Base-by-base conservation (phyloP, 768 basidiomycete genomes). In the Coprinopsis cinerea region DNA sequence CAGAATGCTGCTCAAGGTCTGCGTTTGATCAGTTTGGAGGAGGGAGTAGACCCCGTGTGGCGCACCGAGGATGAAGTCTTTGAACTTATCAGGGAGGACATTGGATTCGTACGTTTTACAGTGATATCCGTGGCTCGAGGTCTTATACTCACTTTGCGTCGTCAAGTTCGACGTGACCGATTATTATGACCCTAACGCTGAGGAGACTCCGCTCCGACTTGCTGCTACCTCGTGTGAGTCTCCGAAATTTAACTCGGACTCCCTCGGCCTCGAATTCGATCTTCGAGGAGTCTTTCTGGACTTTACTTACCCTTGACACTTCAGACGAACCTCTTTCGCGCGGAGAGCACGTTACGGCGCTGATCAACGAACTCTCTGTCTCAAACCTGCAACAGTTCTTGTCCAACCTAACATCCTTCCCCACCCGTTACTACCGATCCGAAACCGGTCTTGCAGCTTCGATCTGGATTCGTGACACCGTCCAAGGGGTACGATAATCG, bases 111-210 rank as follows among this genome's bases (percentile, higher is more conserved):
- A 48, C 49, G 64, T 40, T 14, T 37, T 13, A 49, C 23, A 26
- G 44, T 15, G 22, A 28, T 5, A 20, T n/a, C 28, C n/a, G n/a
- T n/a, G n/a, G n/a, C n/a, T n/a, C n/a, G n/a, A n/a, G n/a, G n/a
- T n/a, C n/a, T n/a, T n/a, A n/a, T n/a, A n/a, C n/a, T n/a, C n/a
- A n/a, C n/a, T n/a, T n/a, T n/a, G n/a, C n/a, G n/a, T n/a, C n/a
- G n/a, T n/a, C n/a, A n/a, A 68, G 66, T 64, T 68, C 51, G 67
- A 68, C 34, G 59, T 67, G 18, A 67, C 66, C 4, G 63, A 69
- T 13, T 55, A 59, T 26, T 68, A 65, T 35, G 62, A 62, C 10
- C 53, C 57, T 4, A 50, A 58, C 11, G 50, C 53, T 40, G 49
- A 32, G 20, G 42, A 24, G 39, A 49, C 22, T 13, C 18, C 42